These are phyloP conservation scores for Termitomyces sp. DNA, from an alignment of 768 basidiomycete genomes.

Conservation along the genomic window DNA sequence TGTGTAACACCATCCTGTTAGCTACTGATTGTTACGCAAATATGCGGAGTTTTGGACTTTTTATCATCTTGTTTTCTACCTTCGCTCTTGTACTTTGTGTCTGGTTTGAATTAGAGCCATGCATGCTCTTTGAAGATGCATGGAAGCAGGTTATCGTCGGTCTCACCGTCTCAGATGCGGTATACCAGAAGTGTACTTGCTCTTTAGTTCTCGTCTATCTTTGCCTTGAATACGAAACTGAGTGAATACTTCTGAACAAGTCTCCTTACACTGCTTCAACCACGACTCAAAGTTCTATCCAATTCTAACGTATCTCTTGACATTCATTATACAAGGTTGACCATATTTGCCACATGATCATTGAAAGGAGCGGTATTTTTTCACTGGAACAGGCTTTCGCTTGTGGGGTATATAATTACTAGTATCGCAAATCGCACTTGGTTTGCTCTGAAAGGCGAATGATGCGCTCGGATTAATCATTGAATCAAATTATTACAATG, in stretches of 20 bases:
- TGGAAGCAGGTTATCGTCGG: neutral
- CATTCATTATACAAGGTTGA: too few relatives aligned
- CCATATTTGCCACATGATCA: too few relatives aligned
- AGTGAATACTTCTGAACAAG: neutral
- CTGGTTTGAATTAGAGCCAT: conserved; percentile 2
- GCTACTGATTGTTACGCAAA: conserved; percentile 6
- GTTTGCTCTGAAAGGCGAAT: too few relatives aligned
- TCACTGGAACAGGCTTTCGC: too few relatives aligned
- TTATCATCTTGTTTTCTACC: conserved; percentile 9
- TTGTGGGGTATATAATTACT: too few relatives aligned
- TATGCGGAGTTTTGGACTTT: conserved; percentile 9
- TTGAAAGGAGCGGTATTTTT: too few relatives aligned
- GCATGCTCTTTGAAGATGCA: conserved; percentile 1
- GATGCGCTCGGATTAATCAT: too few relatives aligned
- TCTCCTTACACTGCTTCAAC: neutral
- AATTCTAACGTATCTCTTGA: too few relatives aligned
- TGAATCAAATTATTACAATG: too few relatives aligned
- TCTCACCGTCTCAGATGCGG: neutral
- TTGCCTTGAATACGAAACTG: neutral
- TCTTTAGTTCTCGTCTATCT: neutral
- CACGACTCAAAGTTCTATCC: too few relatives aligned
- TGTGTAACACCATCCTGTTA: conserved; percentile 10
- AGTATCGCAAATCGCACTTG: too few relatives aligned
- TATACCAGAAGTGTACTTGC: neutral
- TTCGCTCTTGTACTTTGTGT: conserved; percentile 9